Conservation (phyloP, 345 rosid genomes). For the Salix viminalis region DNA sequence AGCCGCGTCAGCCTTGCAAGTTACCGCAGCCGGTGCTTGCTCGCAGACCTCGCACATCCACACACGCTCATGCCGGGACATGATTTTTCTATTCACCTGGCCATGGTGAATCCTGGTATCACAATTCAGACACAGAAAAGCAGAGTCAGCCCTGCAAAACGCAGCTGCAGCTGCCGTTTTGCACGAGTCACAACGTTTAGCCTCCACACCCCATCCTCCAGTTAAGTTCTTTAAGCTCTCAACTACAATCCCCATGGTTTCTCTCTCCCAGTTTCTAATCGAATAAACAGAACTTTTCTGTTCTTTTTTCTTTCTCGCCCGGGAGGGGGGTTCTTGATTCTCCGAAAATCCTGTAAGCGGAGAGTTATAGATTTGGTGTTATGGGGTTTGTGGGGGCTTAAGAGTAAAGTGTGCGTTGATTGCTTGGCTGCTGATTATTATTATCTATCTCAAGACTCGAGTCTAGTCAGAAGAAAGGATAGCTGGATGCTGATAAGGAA, state of each 20-base stretch:
- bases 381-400: not conserved
- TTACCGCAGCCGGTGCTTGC: conserved; percentile 41
- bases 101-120: conserved; percentile 26
- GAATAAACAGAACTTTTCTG: not conserved
- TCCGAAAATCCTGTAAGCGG: not conserved
- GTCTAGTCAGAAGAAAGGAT: conserved; percentile 32
- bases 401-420: conserved; percentile 18
- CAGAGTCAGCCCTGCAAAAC: conserved; percentile 34
- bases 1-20: conserved; percentile 47
- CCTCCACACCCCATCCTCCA: conserved; percentile 16
- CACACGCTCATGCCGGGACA: conserved; percentile 30
- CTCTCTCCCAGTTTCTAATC: not conserved
- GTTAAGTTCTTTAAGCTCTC: conserved; percentile 7
- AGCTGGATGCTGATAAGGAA: conserved; percentile 25
- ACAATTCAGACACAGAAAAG: conserved; percentile 37
- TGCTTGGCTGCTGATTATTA: conserved; percentile 18
- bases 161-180: conserved; percentile 26
- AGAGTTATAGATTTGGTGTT: not conserved
- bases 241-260: conserved; percentile 13
- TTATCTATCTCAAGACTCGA: not conserved
- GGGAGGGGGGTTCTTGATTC: not conserved
- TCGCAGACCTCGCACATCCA: conserved; percentile 47
- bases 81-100: conserved; percentile 7
- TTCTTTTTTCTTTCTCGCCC: not conserved
- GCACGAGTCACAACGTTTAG: conserved; percentile 41